Evolutionary conservation across 164 flowering plant genomes (phyloP), one percentile per base, ranked within the genome.

Genomic region (Buxus sempervirens): DNA sequence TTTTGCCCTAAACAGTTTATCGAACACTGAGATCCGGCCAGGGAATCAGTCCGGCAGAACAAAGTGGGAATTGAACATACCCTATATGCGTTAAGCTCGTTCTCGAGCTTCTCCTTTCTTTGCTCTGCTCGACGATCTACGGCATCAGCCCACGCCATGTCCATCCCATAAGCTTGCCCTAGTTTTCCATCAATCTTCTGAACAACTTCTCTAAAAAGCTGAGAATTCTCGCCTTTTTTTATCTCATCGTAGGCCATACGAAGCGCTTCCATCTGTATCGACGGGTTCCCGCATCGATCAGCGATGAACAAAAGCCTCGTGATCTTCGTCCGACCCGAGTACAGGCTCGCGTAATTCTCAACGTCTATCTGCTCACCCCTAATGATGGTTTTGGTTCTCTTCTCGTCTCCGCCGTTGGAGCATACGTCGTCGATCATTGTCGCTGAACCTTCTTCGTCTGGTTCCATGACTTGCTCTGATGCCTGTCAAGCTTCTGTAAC

Each of bases 221-320:
- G 87, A 48, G 90, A 79, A 70, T 93, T 88, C 82, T 89, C 97
- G 6, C 96, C 98, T 73, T 90, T 93, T 81, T 90, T 96, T 55
- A 87, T 80, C 85, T 90, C 96, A 16, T 96, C 97, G 62, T 85
- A 86, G 5, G 97, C 97, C 93, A 96, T 90, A 27, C 97, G 62
- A 14, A 90, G 75, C 16, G 99, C 98, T 66, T 96, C 99, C 25
- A 88, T 32, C 71, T 87, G 81, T 93, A 86, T 86, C 63, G 81
- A n/a, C 24, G 66, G 70, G 73, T 81, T 83, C 48, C 60, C 86
- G 70, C 91, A 87, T 32, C 68, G 82, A 25, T 90, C 93, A 5
- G 99, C 89, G 68, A 96, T 87, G 80, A 93, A 96, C 8, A 93
- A 26, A 0, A 96, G 90, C 56, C 99, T 79, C 59, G 69, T 68